Base-by-base conservation (phyloP, 495 filamentous ascomycete species). In the Tetracladium setigerum region DNA sequence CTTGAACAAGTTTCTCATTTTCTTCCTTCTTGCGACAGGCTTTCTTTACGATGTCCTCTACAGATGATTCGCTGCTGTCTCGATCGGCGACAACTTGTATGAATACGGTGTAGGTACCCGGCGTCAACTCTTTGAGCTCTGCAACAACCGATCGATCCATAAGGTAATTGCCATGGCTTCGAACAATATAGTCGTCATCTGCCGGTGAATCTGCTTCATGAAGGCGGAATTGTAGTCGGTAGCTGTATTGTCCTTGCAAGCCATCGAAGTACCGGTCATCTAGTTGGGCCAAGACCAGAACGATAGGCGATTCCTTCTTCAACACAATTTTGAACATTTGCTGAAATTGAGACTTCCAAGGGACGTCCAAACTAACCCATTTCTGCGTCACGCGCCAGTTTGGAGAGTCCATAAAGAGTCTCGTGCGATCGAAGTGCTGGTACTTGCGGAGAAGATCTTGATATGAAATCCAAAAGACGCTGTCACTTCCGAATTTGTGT, bases 371-470 rank as follows among this genome's bases (percentile, higher is more conserved):
- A 0, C 78, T 86, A 0, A 88, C 86, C 91, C 91, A 97, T 48
- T 86, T 79, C 49, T 86, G 84, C 0, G 84, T 81, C 32, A 95
- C 72, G 15, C 78, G 83, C 91, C 91, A 96, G 24, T 83, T 78
- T 0, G 74, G 68, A n/a, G 83, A 85, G 0, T 76, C 69, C 14
- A 84, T 84, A 53, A 97, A 95, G 0, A 97, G 77, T 11, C 90
- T 77, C 1, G 89, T 95, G 27, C 90, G 82, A 55, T 95, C 86
- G 44, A 97, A 86, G 53, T 78, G 77, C 50, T 86, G 81, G 54
- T 89, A 97, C 58, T 94, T 89, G 39, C 81, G 79, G 5, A 96
- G 74, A n/a, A 97, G 74, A 59, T 97, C 91, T 34, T 83, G 71
- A 59, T 91, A 95, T 33, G 73, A 72, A 49, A 81, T 81, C 77